A percentile compares a stretch with the other conserved stretches of the same genome.
Conservation (phyloP, 169 alveolate species). For the Babesia caballi region DNA sequence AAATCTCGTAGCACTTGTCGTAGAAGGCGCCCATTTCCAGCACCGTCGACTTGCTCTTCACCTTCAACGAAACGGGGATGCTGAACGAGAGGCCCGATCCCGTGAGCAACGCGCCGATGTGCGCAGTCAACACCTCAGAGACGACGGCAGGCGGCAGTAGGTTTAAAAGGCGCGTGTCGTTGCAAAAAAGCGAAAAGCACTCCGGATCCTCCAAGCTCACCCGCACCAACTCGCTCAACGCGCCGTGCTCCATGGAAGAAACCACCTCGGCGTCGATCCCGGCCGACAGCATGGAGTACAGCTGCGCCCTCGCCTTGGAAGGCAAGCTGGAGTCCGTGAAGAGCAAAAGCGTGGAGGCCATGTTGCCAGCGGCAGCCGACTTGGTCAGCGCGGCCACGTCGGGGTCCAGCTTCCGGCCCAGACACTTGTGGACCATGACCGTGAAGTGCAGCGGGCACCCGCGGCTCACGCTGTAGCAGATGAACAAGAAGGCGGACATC, state of each 20-base stretch:
- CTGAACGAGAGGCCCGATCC: conserved; percentile 4
- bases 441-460: conserved; percentile 22
- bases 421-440: conserved; percentile 16
- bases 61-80: not conserved
- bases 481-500: conserved; percentile 10
- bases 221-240: conserved; percentile 11
- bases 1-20: conserved; percentile 12
- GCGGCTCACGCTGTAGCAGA: conserved; percentile 20
- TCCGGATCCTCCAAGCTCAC: conserved; percentile 15
- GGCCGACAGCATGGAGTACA: conserved; percentile 24
- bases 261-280: not conserved
- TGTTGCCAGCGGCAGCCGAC: conserved; percentile 1
- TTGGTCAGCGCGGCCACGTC: not conserved
- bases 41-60: not conserved
- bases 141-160: not conserved
- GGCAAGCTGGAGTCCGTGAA: conserved; percentile 26
- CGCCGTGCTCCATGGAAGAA: conserved; percentile 6
- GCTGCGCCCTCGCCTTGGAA: not conserved
- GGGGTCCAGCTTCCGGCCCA: not conserved
- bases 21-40: not conserved
- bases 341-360: not conserved
- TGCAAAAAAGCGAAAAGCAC: not conserved
- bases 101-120: conserved; percentile 1
- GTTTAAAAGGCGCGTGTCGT: not conserved
- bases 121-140: not conserved